Evolutionary conservation across 2,329 filamentous ascomycete genomes (phyloP), one percentile per base, ranked within the genome.

Genomic region (Drechslerella stenobrocha): DNA sequence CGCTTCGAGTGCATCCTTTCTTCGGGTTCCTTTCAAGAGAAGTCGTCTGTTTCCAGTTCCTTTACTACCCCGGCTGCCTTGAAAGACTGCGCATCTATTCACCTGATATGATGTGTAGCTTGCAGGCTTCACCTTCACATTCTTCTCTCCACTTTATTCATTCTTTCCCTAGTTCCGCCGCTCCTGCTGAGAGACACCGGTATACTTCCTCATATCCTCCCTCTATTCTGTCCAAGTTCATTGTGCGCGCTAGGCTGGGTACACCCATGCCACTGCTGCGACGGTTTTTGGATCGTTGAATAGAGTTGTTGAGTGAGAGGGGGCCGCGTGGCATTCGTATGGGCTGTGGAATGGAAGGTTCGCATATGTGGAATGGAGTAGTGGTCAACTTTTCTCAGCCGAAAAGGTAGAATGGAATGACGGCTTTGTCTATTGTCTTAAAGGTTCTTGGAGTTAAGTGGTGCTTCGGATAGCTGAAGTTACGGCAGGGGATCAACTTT

Each of bases 221-320:
- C 53, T 51, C 51, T 52, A 51, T 53, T 56, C 51, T 55, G 48
- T 50, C 46, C 63, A 46, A 51, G 60, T 50, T 55, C 63, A 67
- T 58, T 67, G 63, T 60, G 63, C 63, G 63, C 63, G 63, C 63
- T 47, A 44, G 52, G 18, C 35, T 44, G 55, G 30, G 53, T 30
- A 32, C 34, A 52, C 50, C 15, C 42, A 45, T 51, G 48, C 20
- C 24, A 20, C 56, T 67, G 63, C 63, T 51, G 63, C 63, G 63
- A 67, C 63, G 63, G 63, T 47, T 46, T 67, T 55, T 60, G 63
- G 56, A 48, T 40, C 46, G 44, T 47, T 58, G 45, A 28, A 15
- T 20, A 55, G 46, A 58, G 46, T 40, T 65, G 37, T 65, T 37
- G 60, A 65, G 53, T 52, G 51, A 34, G 47, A 47, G 48, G 47